Evolutionary conservation across 148 eudicot genomes (phyloP), one percentile per base, ranked within the genome.

Genomic region (Gaultheria prostrata): DNA sequence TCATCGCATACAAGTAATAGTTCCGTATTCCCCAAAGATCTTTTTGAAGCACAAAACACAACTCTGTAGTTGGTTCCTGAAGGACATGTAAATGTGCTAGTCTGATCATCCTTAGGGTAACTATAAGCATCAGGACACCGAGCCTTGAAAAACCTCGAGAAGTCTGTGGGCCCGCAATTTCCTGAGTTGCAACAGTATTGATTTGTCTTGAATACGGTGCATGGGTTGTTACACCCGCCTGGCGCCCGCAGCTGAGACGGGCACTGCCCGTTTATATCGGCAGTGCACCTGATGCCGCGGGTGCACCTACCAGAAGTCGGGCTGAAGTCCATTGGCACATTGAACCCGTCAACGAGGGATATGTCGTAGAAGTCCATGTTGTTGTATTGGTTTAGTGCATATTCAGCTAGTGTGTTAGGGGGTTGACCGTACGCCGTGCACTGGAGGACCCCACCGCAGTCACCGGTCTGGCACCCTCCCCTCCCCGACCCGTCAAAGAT

Each of bases 181-280:
- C 89, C 88, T 1, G 78, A 49, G 18, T 71, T 86, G 21, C 90
- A 87, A 82, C 91, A 91, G 28, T 91, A 91, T 32, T 87, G 13
- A 35, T 89, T 54, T 0, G 86, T 87, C 39, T 83, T 85, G 32
- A 77, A 86, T 5, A 87, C 88, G 0, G 91, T 91, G 45, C 93
- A 92, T 0, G 91, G 88, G 26, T 86, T 88, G 45, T 89, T 83
- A 26, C 94, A 92, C 32, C 93, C 94, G 3, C 89, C 91, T 0
- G 83, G 59, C 0, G 82, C 76, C 74, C 53, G 57, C 3, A 89
- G 30, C 33, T 79, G 21, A 1, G 8, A 3, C 0, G 92, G 94
- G 84, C 93, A 92, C 30, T 84, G 83, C 0, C 84, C 86, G 28
- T 65, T 86, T 0, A 65, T 24, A 11, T 28, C 71, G 4, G 33